Base-by-base conservation (phyloP, 1,284 basidiomycete genomes). In the Pyrrhoderma noxium region DNA sequence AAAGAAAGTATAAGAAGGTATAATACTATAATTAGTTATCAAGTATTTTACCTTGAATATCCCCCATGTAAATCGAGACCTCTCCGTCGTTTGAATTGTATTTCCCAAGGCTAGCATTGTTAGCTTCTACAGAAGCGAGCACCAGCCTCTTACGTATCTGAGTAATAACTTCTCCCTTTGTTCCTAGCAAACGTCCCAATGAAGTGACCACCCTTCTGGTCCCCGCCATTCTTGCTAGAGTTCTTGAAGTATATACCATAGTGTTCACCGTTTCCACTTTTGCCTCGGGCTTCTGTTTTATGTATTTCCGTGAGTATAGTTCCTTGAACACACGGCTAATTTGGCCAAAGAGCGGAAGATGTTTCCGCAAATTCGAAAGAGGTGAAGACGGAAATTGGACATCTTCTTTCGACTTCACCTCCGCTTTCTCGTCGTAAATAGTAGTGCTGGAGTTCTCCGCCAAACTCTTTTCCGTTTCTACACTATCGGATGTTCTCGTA, bases 31-130 rank as follows among this genome's bases (percentile, higher is more conserved):
- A 25, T 19, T 2, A 11, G 11, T 3, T 21, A 5, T 25, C 14
- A 11, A 41, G n/a, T 34, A 22, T 8, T 31, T 41, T 21, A 90
- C 90, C 93, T 73, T 94, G 89, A 2, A 98, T 79, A 65, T 98
- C 94, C 42, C 90, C 91, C 69, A 96, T 80, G 65, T 97, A 93
- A 14, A 93, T 89, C 3, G 79, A 84, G 35, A 92, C 76, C 57
- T 89, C 74, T 35, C 81, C 75, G n/a, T 36, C 52, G 9, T 41
- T 19, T 7, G 27, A 16, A 5, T 39, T 21, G 18, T 42, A 34
- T 18, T 27, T 34, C 5, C 47, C 38, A 19, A 47, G 45, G 36
- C 44, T 25, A 14, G 43, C 16, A 27, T 27, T 46, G n/a, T 42
- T 45, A 13, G 37, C 37, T 31, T 46, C 44, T 21, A n/a, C 43